Conservation (phyloP, 805 yeast species). For the Metschnikowia continentalis region DNA sequence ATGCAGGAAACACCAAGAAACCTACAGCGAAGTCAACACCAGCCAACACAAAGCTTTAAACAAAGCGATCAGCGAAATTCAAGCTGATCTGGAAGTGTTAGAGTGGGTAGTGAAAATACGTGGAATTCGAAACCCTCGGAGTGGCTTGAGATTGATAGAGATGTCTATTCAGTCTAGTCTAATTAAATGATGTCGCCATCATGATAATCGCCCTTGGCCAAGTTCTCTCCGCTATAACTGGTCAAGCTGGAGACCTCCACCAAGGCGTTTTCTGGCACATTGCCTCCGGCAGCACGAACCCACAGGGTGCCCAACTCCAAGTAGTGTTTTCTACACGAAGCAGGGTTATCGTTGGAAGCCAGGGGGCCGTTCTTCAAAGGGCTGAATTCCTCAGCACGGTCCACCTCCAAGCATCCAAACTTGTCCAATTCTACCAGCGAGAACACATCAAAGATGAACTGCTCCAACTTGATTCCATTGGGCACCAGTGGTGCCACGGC, state of each 20-base stretch:
- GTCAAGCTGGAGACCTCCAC: constrained; percentile 78
- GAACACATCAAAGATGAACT: constrained; percentile 94
- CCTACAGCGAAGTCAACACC: too few relatives aligned
- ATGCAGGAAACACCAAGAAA: too few relatives aligned
- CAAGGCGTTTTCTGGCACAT: constrained; percentile 40
- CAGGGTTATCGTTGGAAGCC: constrained; percentile 79
- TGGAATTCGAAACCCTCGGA: too few relatives aligned
- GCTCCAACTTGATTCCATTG: constrained; percentile 93
- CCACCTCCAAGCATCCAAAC: constrained; percentile 92
- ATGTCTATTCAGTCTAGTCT: not conserved
- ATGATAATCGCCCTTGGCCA: constrained; percentile 23
- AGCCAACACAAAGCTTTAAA: too few relatives aligned
- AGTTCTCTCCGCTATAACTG: constrained; percentile 73
- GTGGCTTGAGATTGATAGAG: too few relatives aligned
- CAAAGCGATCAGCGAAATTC: too few relatives aligned
- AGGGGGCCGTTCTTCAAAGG: constrained; percentile 92
- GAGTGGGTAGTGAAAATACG: too few relatives aligned
- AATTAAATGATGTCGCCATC: constrained; percentile 26
- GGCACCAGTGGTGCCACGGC: constrained; percentile 62
- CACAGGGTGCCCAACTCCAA: constrained; percentile 69
- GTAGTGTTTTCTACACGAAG: constrained; percentile 65
- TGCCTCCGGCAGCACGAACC: constrained; percentile 70
- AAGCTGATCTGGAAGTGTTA: too few relatives aligned
- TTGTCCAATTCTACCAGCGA: constrained; percentile 63
- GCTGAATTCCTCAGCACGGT: constrained; percentile 78